phyloP scores from a whole-genome alignment of 2,329 filamentous ascomycete species.

The Arthrocladium fulminans region DNA sequence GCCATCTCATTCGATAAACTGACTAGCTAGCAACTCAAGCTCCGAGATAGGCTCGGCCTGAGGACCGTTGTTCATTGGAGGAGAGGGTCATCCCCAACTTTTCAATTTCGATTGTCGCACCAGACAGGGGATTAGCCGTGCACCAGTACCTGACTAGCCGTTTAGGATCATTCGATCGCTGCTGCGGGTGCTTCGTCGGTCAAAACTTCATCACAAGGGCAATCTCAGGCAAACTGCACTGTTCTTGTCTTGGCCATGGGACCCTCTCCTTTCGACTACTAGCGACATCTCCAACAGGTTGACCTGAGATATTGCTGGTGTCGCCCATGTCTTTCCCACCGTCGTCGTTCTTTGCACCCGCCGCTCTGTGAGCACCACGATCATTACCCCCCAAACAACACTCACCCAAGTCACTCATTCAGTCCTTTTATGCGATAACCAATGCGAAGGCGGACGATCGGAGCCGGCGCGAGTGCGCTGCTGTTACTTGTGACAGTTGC shows the following conservation, averaged over 20 bases:
- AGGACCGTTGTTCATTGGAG: constrained; percentile 12
- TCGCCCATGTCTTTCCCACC: constrained; percentile 14
- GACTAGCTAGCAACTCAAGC: constrained; percentile 12
- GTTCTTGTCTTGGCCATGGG: not conserved
- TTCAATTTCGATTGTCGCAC: constrained; percentile 2
- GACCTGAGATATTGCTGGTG: constrained; percentile 13
- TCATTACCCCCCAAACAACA: constrained; percentile 7
- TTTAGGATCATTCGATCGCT: constrained; percentile 1
- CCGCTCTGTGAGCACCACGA: constrained; percentile 10
- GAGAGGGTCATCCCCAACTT: not conserved
- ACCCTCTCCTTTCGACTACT: not conserved
- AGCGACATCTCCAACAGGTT: constrained; percentile 7
- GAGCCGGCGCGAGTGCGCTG: constrained; percentile 21
- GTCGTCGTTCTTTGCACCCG: constrained; percentile 20
- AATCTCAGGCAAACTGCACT: constrained; percentile 15
- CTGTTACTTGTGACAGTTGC: constrained; percentile 29
- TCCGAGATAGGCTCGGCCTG: constrained; percentile 13
- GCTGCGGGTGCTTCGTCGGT: not conserved
- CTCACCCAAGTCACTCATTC: constrained; percentile 22
- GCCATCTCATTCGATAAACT: constrained; percentile 12
- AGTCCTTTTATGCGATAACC: constrained; percentile 1
- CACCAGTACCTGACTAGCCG: constrained; percentile 4
- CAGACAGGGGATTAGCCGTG: not conserved
- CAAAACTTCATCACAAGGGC: not conserved
- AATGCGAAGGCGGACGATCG: constrained; percentile 3